Conservation (phyloP, 2,329 filamentous ascomycete genomes). For the Penicillium aurantiogriseum region DNA sequence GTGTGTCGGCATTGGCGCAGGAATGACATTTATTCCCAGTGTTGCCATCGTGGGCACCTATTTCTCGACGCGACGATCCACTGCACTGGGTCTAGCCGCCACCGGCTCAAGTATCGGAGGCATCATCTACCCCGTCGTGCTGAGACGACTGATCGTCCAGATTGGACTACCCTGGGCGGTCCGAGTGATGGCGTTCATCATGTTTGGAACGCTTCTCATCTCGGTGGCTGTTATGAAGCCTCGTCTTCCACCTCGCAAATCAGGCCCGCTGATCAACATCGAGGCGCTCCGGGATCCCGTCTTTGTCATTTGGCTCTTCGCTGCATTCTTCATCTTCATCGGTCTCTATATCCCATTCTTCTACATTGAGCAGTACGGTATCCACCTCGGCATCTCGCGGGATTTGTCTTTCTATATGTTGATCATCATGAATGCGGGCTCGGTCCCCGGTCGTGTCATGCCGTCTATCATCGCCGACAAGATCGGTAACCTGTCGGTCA, state of each 20-base stretch:
- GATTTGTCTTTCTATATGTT: background rate
- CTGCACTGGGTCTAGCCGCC: constrained; percentile 42
- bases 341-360: background rate
- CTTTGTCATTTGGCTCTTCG: background rate
- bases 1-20: constrained; percentile 40
- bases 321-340: background rate
- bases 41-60: constrained; percentile 44
- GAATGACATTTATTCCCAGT: constrained; percentile 43
- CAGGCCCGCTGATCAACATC: background rate
- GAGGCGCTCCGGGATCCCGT: background rate
- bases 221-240: background rate
- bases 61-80: constrained; percentile 39
- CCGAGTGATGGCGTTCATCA: background rate
- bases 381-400: background rate
- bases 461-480: background rate
- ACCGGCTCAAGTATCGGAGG: constrained; percentile 44
- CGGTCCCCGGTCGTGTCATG: background rate
- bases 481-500: background rate
- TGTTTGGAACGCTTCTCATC: background rate
- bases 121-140: constrained; percentile 47
- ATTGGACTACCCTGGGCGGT: background rate
- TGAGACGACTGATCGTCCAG: constrained; percentile 15
- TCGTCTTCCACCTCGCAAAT: background rate
- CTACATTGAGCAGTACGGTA: background rate
- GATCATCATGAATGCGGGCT: background rate